phyloP scores from a whole-genome alignment of 75 land plant genomes.

The Ceratopteris richardii region DNA sequence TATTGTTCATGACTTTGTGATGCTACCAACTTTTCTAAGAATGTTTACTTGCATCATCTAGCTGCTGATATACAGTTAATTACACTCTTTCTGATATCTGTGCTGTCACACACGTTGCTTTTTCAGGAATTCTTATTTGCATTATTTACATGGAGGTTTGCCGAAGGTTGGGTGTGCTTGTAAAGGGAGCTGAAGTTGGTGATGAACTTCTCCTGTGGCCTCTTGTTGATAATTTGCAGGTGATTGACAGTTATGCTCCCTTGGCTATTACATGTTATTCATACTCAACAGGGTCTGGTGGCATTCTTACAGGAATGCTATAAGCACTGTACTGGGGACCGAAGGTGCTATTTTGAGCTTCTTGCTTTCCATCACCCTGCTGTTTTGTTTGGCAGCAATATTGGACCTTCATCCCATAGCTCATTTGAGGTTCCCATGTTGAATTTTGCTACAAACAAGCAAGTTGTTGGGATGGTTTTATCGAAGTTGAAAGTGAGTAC shows the following conservation, averaged over 20 bases:
- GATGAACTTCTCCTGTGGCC: constrained; percentile 68
- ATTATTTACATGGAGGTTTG: constrained; percentile 61
- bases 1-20: too few relatives aligned
- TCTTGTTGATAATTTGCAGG: constrained; percentile 30
- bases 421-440: constrained; percentile 19
- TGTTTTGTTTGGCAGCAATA: neutral
- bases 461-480: constrained; percentile 46
- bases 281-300: neutral
- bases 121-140: constrained; percentile 52
- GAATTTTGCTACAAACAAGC: constrained; percentile 47
- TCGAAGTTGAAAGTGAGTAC: constrained; percentile 48
- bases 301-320: constrained; percentile 38
- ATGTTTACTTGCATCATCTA: too few relatives aligned
- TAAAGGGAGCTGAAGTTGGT: constrained; percentile 53
- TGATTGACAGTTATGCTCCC: constrained; percentile 3
- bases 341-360: constrained; percentile 30
- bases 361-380: neutral
- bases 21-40: too few relatives aligned
- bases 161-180: constrained; percentile 43
- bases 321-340: constrained; percentile 27
- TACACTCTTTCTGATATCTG: too few relatives aligned
- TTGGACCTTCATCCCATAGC: neutral
- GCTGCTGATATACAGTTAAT: too few relatives aligned
- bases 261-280: neutral
- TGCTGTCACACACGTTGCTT: too few relatives aligned